Percentiles rank a stretch among this genome's conserved stretches.
Conservation (phyloP, 371 early-diverging fungal genomes). For the Massospora cicadina region DNA sequence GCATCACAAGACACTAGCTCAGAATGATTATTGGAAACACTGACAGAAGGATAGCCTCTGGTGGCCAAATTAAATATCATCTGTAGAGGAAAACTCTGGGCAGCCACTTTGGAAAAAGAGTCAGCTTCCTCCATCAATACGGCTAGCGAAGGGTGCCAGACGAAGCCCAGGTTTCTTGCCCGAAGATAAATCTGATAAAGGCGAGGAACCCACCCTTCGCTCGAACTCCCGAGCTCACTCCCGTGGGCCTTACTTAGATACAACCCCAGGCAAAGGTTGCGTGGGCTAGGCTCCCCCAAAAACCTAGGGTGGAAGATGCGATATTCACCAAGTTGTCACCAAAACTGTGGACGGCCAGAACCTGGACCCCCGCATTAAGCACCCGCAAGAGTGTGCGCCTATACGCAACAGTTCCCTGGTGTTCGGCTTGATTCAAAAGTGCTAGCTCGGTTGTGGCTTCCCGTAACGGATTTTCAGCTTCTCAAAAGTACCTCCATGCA, state of each 20-base stretch:
- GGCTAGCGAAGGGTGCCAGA: neutral
- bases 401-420: neutral
- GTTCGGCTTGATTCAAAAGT: neutral
- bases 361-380: neutral
- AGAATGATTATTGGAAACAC: neutral
- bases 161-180: neutral
- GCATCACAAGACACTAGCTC: neutral
- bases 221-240: neutral
- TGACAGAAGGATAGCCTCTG: neutral
- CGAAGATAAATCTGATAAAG: neutral
- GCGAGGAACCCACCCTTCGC: neutral
- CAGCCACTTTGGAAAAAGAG: neutral
- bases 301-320: neutral
- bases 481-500: neutral
- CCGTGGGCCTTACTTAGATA: neutral
- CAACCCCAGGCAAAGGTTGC: neutral
- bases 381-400: neutral
- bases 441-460: neutral
- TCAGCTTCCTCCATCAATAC: neutral
- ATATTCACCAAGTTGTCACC: neutral
- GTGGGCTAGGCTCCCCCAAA: neutral
- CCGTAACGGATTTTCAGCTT: neutral
- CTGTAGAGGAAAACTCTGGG: neutral
- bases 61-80: neutral
- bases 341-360: neutral